Conservation (phyloP, 495 filamentous ascomycete species). For the Neurospora sp. region DNA sequence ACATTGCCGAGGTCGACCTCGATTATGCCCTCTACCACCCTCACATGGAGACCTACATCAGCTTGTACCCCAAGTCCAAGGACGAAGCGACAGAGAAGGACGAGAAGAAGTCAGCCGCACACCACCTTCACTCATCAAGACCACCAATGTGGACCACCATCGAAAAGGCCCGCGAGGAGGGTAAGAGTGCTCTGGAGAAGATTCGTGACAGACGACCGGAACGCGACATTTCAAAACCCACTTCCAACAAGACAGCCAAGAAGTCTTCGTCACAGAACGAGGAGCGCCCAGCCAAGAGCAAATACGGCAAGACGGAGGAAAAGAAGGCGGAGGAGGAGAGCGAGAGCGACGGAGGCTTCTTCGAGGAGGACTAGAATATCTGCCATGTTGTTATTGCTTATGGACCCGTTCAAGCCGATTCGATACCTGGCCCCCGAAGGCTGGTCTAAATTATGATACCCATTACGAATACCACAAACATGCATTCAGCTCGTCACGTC, state of each 20-base stretch:
- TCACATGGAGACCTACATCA: slow-evolving; percentile 65
- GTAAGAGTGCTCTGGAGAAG: slow-evolving; percentile 39
- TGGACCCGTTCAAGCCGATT: not conserved
- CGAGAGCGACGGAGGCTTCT: slow-evolving; percentile 22
- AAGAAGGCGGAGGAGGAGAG: slow-evolving; percentile 4
- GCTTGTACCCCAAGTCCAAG: slow-evolving; percentile 52
- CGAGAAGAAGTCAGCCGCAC: slow-evolving; percentile 21
- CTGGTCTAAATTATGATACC: slow-evolving; percentile 10
- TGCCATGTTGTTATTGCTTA: not conserved
- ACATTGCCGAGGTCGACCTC: slow-evolving; percentile 65
- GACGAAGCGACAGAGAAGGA: slow-evolving; percentile 8
- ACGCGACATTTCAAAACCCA: not conserved
- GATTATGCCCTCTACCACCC: slow-evolving; percentile 84
- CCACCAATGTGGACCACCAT: slow-evolving; percentile 61
- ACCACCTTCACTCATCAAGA: slow-evolving; percentile 26
- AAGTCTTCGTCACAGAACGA: not conserved
- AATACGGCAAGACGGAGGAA: not conserved
- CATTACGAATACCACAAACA: not conserved
- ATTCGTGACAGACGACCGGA: slow-evolving; percentile 35
- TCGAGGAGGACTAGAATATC: slow-evolving; percentile 15
- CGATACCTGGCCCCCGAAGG: not conserved
- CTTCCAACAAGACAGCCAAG: not conserved
- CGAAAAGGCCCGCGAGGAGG: slow-evolving; percentile 58
- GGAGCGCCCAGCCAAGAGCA: not conserved
- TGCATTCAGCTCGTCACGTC: not conserved